These are phyloP conservation scores for Solanum clarkiae DNA, from an alignment of 257 asterid genomes.

Conservation along the genomic window DNA sequence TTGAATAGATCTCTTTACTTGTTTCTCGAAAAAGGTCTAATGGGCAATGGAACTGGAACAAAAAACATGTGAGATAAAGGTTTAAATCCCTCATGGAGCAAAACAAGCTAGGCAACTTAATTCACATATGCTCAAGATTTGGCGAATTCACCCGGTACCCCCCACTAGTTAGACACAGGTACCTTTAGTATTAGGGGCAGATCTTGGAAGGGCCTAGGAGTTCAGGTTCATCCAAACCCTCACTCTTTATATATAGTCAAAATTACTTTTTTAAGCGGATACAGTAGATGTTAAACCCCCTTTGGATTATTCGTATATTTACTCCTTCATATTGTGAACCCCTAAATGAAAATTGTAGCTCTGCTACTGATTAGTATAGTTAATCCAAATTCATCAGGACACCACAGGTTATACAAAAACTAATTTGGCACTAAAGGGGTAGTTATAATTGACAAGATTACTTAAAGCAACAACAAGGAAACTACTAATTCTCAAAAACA, in stretches of 20 bases:
- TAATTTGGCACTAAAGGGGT: neutral
- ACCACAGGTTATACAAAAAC: neutral
- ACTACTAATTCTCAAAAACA: neutral
- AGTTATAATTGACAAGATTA: neutral
- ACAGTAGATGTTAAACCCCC: too few species aligned
- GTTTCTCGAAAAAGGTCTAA: neutral
- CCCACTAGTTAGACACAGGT: neutral
- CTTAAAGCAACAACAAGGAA: neutral
- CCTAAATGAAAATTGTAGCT: too few species aligned
- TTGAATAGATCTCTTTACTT: neutral
- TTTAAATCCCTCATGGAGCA: neutral
- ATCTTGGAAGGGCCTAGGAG: too few species aligned
- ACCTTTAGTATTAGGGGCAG: neutral
- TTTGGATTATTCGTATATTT: too few species aligned
- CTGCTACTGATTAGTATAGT: neutral
- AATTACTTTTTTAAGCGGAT: too few species aligned
- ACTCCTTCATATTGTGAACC: too few species aligned
- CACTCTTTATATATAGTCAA: too few species aligned
- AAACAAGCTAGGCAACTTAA: neutral
- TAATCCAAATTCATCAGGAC: neutral
- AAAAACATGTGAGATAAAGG: neutral
- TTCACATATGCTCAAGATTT: neutral
- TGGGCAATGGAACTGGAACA: neutral
- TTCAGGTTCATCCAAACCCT: too few species aligned
- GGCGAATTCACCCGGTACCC: neutral